phyloP scores from a whole-genome alignment of 202 grass and related monocot genomes.

The Saccharum hybrid region DNA sequence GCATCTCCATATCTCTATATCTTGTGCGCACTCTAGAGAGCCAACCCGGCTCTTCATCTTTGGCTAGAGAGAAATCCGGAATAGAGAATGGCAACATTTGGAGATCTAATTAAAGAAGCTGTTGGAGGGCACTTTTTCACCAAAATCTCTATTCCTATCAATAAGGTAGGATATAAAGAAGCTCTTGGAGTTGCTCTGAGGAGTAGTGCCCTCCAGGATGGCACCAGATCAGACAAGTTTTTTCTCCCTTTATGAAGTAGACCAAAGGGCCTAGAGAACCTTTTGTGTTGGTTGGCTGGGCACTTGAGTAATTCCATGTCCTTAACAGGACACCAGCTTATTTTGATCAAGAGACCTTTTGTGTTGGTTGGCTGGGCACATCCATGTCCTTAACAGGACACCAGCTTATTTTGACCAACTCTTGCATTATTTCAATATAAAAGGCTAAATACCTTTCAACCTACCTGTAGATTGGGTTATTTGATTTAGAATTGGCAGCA shows the following conservation, averaged over 20 bases:
- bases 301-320: background rate
- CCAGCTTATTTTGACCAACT: slow-evolving; percentile 19
- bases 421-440: background rate
- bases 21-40: background rate
- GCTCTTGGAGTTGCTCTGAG: background rate
- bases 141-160: background rate
- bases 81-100: background rate
- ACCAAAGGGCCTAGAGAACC: background rate
- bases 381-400: slow-evolving; percentile 2
- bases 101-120: background rate
- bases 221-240: background rate
- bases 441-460: slow-evolving; percentile 16
- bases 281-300: slow-evolving; percentile 3
- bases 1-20: background rate
- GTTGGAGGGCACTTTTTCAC: background rate
- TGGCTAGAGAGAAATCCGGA: background rate
- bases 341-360: slow-evolving; percentile 10
- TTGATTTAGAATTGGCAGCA: slow-evolving; percentile 45
- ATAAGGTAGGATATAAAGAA: background rate
- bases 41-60: background rate
- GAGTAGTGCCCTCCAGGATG: background rate
- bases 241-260: background rate
- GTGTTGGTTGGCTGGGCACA: slow-evolving; percentile 1
- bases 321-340: slow-evolving; percentile 16
- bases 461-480: slow-evolving; percentile 46